Percentiles rank a stretch among this genome's conserved stretches.
These are phyloP conservation scores for Mikania micrantha DNA, from an alignment of 129 eudicot genomes.

Conservation along the genomic window DNA sequence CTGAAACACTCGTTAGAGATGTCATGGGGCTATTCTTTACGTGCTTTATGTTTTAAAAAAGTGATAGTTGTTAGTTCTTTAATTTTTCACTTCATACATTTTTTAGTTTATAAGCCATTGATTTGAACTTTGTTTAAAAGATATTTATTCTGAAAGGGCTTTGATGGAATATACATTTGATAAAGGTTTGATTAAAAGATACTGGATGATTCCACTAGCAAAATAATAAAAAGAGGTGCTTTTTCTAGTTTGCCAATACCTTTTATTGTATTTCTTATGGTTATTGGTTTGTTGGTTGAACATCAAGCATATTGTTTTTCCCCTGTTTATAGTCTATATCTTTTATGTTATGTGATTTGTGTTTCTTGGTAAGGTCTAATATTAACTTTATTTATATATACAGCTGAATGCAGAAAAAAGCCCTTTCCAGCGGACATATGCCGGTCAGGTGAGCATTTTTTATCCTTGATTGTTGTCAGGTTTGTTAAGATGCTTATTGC, in stretches of 20 bases:
- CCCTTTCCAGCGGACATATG: slow-evolving; percentile 97
- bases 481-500: neutral
- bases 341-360: slow-evolving; percentile 1
- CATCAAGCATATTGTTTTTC: slow-evolving; percentile 4
- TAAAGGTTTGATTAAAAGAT: slow-evolving; percentile 9
- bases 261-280: slow-evolving; percentile 1
- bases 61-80: no score
- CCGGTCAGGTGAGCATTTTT: slow-evolving; percentile 64
- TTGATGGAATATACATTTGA: slow-evolving; percentile 12
- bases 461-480: neutral
- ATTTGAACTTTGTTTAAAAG: neutral
- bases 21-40: neutral
- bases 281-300: slow-evolving; percentile 7
- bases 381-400: slow-evolving; percentile 23
- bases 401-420: slow-evolving; percentile 97
- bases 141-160: slow-evolving; percentile 6
- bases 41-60: neutral
- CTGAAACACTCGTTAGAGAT: neutral
- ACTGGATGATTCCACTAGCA: slow-evolving; percentile 14
- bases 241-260: neutral
- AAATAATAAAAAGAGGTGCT: neutral
- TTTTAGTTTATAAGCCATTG: slow-evolving; percentile 14
- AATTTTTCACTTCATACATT: neutral
- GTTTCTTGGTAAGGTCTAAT: neutral
- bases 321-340: neutral